Base-by-base conservation (phyloP, 2,329 filamentous ascomycete genomes). In the Penicillium concentricum region DNA sequence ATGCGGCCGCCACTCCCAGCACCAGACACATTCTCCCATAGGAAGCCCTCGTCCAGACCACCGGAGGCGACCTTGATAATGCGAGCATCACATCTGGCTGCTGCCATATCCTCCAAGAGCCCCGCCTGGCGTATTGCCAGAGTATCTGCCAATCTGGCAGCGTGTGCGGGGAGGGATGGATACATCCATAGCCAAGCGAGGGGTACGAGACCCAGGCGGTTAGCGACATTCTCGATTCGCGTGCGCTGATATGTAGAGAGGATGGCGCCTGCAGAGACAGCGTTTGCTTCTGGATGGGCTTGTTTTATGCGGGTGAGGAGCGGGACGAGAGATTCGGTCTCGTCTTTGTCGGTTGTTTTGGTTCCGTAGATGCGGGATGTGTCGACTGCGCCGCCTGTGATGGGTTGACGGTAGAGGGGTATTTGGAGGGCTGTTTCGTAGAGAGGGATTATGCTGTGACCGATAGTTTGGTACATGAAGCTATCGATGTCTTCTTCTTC, bases 381-480 rank as follows among this genome's bases (percentile, higher is more conserved):
- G 67, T 91, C 86, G 22, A 89, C 81, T 0, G 91, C 89, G 5
- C 77, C 79, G 39, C 93, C 94, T 1, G 74, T 71, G 64, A 97
- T 97, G 51, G 85, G 79, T 65, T 87, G 84, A 20, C 94, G 87
- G 74, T 94, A 97, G 2, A 99, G 81, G 24, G 93, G 93, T 34
- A 97, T 81, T 0, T 82, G 86, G 2, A 96, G 86, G 34, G 91
- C 92, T 46, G 84, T 75, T 58, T 87, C 87, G 72, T 97, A 97
- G 16, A 96, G 82, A 2, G 92, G 91, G 56, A 97, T 88, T 18
- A 97, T 80, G 56, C 86, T 83, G 75, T 97, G 91, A 13, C 94
- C 94, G 58, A 97, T 90, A 3, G 94, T 99, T 79, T 99, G 94
- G 80, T 97, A 99, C 94, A 99, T 99, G 86, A 94, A 97, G 78